Conservation (phyloP, 2,329 filamentous ascomycete species). For the Graphiopsis chlorocephala region DNA sequence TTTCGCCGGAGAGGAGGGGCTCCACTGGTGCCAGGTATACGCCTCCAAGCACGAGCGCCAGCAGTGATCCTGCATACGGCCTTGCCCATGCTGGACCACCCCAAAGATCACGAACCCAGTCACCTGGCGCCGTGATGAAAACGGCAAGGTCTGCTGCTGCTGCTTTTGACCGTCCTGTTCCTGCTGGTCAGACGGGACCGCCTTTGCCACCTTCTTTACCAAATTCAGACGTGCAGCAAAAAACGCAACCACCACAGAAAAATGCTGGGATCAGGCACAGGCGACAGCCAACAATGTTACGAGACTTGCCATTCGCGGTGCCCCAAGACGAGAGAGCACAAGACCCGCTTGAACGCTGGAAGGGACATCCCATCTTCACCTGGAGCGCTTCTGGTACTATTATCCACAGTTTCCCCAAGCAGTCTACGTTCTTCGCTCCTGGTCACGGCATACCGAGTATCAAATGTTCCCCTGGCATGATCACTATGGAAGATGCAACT, state of each 20-base stretch:
- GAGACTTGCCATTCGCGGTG: slow-evolving; percentile 54
- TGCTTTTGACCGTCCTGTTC: neutral
- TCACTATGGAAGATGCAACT: slow-evolving; percentile 73
- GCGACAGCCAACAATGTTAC: slow-evolving; percentile 41
- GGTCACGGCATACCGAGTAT: slow-evolving; percentile 72
- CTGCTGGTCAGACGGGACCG: slow-evolving; percentile 15
- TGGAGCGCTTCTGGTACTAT: slow-evolving; percentile 86
- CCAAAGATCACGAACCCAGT: slow-evolving; percentile 51
- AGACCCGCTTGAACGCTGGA: slow-evolving; percentile 86
- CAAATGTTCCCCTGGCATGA: slow-evolving; percentile 75
- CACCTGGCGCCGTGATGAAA: slow-evolving; percentile 55
- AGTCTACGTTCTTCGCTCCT: slow-evolving; percentile 80
- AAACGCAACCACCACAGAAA: neutral
- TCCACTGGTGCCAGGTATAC: slow-evolving; percentile 34
- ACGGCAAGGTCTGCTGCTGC: slow-evolving; percentile 43
- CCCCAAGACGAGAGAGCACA: slow-evolving; percentile 56
- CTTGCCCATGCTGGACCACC: slow-evolving; percentile 36
- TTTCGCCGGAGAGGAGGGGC: slow-evolving; percentile 23
- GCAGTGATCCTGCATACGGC: slow-evolving; percentile 4
- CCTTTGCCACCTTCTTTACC: slow-evolving; percentile 7
- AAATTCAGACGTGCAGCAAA: slow-evolving; percentile 27
- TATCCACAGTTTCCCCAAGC: slow-evolving; percentile 82
- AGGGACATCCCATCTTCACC: slow-evolving; percentile 77
- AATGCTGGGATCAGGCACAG: slow-evolving; percentile 27
- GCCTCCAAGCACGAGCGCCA: slow-evolving; percentile 41